Base-by-base conservation (phyloP, 1,139 yeast species). In the Saccharomyces pastorianus region DNA sequence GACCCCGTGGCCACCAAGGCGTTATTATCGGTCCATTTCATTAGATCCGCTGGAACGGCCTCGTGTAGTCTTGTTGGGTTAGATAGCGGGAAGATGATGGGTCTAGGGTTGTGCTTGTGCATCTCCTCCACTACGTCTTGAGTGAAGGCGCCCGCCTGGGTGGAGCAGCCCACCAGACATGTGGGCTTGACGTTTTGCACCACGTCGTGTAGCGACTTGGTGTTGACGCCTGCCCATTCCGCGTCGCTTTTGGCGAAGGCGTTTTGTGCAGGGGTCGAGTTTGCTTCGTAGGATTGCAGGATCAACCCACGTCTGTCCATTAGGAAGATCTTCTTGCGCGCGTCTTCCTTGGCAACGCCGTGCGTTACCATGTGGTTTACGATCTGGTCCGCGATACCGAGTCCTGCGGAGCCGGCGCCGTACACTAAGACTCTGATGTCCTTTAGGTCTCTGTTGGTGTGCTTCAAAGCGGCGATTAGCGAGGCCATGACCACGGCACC, bases 401-500 rank as follows among this genome's bases (percentile, higher is more conserved):
- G 75, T 58, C 98, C 99, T 34, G 98, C 99, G 53, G 96, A 85
- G 51, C 98, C 98, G 20, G 98, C 96, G 59, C 99, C 99, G 69
- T 83, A 91, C 54, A 93, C 80, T 51, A 93, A 76, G 52, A 89
- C 81, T 64, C 80, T 73, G 47, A 86, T 76, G 56, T 88, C 93
- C 50, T 82, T 72, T 61, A 91, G 76, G 47, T 84, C 74, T 65
- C 85, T 78, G 60, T 84, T 75, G 17, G 93, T 80, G 67, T 80
- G 85, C 68, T 84, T 82, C 66, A 89, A 77, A 23, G 95, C 98
- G 20, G 97, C 96, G 58, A 89, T 80, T 73, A 91, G 81, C 1
- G 97, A 90, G 17, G 96, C 95, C 86, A 89, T 85, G 4, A 93
- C 96, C 57, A 91, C 99, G 44, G 98, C 98, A 64, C 98, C 98